phyloP scores from a whole-genome alignment of 495 filamentous ascomycete species.

The Podospora sp. region DNA sequence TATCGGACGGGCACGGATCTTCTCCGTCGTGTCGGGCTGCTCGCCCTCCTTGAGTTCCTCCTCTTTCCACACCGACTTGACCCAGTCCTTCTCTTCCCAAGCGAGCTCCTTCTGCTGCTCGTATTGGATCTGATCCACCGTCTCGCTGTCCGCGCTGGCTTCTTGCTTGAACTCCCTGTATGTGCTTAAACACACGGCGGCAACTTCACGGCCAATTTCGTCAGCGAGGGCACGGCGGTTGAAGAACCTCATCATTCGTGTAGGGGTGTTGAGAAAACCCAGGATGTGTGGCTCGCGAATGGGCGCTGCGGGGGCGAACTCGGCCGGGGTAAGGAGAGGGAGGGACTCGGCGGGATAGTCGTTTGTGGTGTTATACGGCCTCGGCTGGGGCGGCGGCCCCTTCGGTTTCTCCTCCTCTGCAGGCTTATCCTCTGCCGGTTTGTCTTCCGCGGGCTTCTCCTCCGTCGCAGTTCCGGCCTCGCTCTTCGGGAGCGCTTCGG shows the following conservation, averaged over 20 bases:
- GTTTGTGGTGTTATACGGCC: slow-evolving; percentile 67
- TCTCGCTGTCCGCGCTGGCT: slow-evolving; percentile 24
- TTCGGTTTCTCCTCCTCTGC: slow-evolving; percentile 47
- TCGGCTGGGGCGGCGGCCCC: slow-evolving; percentile 52
- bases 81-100: slow-evolving; percentile 85
- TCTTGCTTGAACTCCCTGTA: slow-evolving; percentile 52
- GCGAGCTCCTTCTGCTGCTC: slow-evolving; percentile 74
- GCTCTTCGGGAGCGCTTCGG: slow-evolving; percentile 30
- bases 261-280: slow-evolving; percentile 89
- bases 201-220: slow-evolving; percentile 83
- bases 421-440: too few species aligned
- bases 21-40: slow-evolving; percentile 52
- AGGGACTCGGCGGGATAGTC: slow-evolving; percentile 67
- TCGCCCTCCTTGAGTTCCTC: slow-evolving; percentile 65
- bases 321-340: slow-evolving; percentile 61
- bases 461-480: slow-evolving; percentile 33
- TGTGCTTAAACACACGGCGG: slow-evolving; percentile 74
- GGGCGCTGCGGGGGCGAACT: slow-evolving; percentile 65
- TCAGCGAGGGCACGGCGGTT: slow-evolving; percentile 86
- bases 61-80: slow-evolving; percentile 73
- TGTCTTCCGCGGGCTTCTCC: slow-evolving; percentile 29
- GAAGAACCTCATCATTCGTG: slow-evolving; percentile 83
- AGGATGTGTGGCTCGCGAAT: slow-evolving; percentile 87
- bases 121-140: slow-evolving; percentile 33
- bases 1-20: slow-evolving; percentile 76